Evolutionary conservation across 805 yeast species (phyloP).

Genomic region (Candida palmyrensis): DNA sequence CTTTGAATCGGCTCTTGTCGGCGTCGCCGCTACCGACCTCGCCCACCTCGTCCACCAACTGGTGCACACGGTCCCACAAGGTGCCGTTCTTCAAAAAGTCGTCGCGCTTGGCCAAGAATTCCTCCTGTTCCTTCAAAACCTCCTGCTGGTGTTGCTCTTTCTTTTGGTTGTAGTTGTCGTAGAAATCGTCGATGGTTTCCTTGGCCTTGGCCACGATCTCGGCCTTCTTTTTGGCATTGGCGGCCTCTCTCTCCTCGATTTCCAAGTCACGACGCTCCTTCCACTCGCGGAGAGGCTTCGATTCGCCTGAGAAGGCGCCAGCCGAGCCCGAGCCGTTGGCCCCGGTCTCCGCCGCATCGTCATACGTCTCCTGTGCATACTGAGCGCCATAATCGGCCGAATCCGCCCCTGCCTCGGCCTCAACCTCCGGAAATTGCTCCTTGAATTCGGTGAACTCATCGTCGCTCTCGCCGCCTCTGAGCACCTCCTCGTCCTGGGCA

Average conservation of each 20-base stretch:
- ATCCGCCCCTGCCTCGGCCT: constrained; percentile 19
- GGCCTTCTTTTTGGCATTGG: constrained; percentile 55
- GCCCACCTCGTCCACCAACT: constrained; percentile 44
- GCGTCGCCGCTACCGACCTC: constrained; percentile 39
- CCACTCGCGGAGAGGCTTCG: constrained; percentile 68
- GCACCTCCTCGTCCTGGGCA: constrained; percentile 50
- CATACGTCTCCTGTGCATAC: constrained; percentile 13
- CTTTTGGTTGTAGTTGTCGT: constrained; percentile 83
- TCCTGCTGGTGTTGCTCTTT: constrained; percentile 63
- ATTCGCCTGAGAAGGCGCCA: constrained; percentile 14
- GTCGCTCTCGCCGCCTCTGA: constrained; percentile 33
- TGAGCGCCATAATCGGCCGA: constrained; percentile 43
- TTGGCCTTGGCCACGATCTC: constrained; percentile 73
- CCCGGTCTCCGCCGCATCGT: constrained; percentile 10
- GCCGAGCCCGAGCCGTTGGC: constrained; percentile 2
- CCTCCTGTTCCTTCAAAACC: constrained; percentile 63
- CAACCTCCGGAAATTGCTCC: constrained; percentile 60
- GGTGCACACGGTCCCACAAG: constrained; percentile 57
- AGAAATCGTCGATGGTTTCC: constrained; percentile 83
- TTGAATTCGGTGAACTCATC: constrained; percentile 55
- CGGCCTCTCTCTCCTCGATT: constrained; percentile 72
- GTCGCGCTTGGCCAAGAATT: constrained; percentile 71
- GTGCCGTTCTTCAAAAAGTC: constrained; percentile 46
- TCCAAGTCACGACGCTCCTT: constrained; percentile 73
- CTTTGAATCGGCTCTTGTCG: constrained; percentile 69